Base-by-base conservation (phyloP, 768 basidiomycete genomes). In the Grammothele lineata region DNA sequence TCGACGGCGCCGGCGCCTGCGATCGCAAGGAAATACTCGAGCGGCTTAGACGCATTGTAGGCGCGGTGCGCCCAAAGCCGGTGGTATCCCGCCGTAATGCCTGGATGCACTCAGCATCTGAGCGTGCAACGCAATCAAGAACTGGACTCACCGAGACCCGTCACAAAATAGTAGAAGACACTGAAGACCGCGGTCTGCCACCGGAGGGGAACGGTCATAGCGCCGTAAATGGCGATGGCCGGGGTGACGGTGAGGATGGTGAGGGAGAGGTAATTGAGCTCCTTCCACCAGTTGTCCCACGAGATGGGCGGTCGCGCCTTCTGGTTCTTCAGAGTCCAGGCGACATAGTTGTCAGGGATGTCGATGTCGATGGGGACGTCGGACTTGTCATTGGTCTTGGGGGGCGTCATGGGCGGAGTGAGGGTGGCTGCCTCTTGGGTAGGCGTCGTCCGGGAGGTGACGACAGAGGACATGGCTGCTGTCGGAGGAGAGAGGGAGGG, bases 61-160 rank as follows among this genome's bases (percentile, higher is more conserved):
- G 90, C 77, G 47, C 96, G 82, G 62, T 99, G 96, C 9, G 96
- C 90, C 93, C 94, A 99, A 0, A 98, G 77, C 47, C 96, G 83
- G 61, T 99, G 96, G 69, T 98, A 99, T 10, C 96, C 95, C 9
- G 89, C 90, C 0, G 90, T 92, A 50, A 93, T 91, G 21, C 90
- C 81, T 83, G 42, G 8, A 41, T 24, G 42, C 12, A 4, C 69
- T 70, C 24, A 56, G 70, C 23, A 34, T n/a, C 23, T n/a, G 14
- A 30, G 42, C 71, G 55, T 45, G 25, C 19, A 9, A 21, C 21
- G 19, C 12, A 9, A 24, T 12, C 33, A 19, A 24, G 23, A 32
- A 40, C 30, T 8, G 9, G 19, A 72, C 78, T 56, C 62, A 82
- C 89, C 92, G 14, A 95, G 75, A 30, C 93, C 95, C 7, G 86